Evolutionary conservation across 331 rosid species (phyloP).

Genomic region (Rhamnella rubrinervis): DNA sequence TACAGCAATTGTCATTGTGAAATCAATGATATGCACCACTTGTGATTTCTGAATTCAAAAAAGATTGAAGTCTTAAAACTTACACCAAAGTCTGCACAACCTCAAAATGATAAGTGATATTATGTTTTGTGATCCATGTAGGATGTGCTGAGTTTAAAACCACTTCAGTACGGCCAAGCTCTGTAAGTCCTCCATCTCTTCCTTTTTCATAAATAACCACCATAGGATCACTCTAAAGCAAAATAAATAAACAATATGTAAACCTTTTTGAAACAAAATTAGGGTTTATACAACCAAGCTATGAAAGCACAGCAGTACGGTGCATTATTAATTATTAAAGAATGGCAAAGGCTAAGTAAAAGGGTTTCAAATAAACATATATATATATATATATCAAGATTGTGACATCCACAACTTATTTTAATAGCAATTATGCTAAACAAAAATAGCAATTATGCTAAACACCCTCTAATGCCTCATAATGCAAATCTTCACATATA

Average conservation of each 20-base stretch:
- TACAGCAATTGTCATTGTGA: constrained; percentile 29
- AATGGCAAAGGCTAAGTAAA: background rate
- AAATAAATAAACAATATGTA: constrained; percentile 12
- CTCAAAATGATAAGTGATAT: constrained; percentile 72
- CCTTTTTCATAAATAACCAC: constrained; percentile 70
- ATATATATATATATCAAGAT: too few species aligned
- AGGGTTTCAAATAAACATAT: background rate
- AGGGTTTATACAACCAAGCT: too few species aligned
- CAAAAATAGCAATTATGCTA: too few species aligned
- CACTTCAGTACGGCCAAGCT: constrained; percentile 90
- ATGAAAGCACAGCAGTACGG: background rate
- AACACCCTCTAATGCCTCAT: too few species aligned
- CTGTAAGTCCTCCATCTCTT: constrained; percentile 76
- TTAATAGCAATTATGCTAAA: too few species aligned
- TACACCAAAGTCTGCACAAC: constrained; percentile 87
- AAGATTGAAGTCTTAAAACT: constrained; percentile 47
- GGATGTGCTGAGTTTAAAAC: constrained; percentile 80
- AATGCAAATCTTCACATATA: too few species aligned
- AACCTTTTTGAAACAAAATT: constrained; percentile 11
- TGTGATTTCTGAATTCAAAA: constrained; percentile 15
- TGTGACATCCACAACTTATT: too few species aligned
- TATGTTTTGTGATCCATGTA: constrained; percentile 74
- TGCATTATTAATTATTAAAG: background rate
- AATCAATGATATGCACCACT: constrained; percentile 25
- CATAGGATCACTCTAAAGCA: constrained; percentile 89